phyloP scores from a whole-genome alignment of 163 green algal species.

The Coccomyxa subellipsoidea region DNA sequence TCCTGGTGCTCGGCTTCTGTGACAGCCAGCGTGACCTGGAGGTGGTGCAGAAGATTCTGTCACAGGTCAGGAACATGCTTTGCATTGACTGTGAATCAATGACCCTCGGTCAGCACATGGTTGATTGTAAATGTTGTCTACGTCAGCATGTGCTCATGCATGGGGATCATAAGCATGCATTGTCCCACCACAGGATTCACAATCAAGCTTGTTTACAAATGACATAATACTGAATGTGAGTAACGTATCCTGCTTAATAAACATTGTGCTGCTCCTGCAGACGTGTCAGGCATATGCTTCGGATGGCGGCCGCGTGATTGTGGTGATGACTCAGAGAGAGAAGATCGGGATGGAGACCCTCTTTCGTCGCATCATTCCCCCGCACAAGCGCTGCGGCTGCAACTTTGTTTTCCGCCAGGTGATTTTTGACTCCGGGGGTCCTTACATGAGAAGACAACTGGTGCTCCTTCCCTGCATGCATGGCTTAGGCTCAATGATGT shows the following conservation, averaged over 20 bases:
- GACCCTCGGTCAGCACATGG: no score
- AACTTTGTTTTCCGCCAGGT: constrained; percentile 51
- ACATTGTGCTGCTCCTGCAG: constrained; percentile 7
- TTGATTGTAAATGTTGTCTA: no score
- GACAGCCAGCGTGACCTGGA: constrained; percentile 32
- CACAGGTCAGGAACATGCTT: constrained; percentile 31
- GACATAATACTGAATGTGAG: no score
- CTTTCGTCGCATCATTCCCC: constrained; percentile 36
- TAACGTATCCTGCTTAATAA: no score
- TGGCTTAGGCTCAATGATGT: no score
- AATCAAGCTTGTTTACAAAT: no score
- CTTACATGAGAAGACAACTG: no score
- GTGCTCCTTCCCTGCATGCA: no score
- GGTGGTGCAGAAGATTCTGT: constrained; percentile 33
- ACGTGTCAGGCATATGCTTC: constrained; percentile 33
- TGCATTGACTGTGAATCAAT: no score
- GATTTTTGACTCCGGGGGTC: constrained; percentile 1
- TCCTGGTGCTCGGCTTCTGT: constrained; percentile 30
- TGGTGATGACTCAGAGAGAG: constrained; percentile 36
- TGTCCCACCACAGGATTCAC: no score
- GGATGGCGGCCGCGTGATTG: constrained; percentile 24
- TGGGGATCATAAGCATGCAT: no score
- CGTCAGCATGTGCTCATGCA: no score
- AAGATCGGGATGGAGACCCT: constrained; percentile 53
- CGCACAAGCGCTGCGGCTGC: constrained; percentile 14